These are phyloP conservation scores for Sporopachydermia lactativora DNA, from an alignment of 805 yeast species.

Conservation along the genomic window DNA sequence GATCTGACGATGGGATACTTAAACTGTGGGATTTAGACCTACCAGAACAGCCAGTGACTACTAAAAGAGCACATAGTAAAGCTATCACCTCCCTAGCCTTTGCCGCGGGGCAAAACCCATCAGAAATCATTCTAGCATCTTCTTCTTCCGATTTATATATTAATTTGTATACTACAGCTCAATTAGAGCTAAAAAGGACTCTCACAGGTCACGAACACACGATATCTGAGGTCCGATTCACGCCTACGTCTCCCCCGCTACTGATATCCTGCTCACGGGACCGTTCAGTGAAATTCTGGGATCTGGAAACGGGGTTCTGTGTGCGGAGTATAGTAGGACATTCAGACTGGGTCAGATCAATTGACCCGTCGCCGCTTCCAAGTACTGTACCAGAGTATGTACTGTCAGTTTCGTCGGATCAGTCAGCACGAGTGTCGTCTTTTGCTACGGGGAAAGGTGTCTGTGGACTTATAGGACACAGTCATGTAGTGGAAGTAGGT, in stretches of 20 bases:
- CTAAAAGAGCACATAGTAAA: constrained; percentile 66
- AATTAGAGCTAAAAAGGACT: constrained; percentile 42
- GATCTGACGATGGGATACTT: constrained; percentile 59
- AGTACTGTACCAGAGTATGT: constrained; percentile 34
- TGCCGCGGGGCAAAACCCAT: constrained; percentile 29
- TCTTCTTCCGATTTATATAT: constrained; percentile 38
- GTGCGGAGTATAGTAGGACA: constrained; percentile 59
- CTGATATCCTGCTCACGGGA: constrained; percentile 78
- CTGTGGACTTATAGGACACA: constrained; percentile 59
- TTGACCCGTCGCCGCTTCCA: constrained; percentile 29
- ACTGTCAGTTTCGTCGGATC: constrained; percentile 69
- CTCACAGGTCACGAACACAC: constrained; percentile 83
- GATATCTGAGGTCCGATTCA: constrained; percentile 48
- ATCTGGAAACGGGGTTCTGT: constrained; percentile 49
- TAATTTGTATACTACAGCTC: constrained; percentile 40
- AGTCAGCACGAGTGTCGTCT: constrained; percentile 54
- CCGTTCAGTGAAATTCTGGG: constrained; percentile 72
- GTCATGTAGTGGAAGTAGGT: constrained; percentile 68
- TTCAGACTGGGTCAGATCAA: constrained; percentile 73
- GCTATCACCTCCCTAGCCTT: constrained; percentile 44
- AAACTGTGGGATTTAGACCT: constrained; percentile 60
- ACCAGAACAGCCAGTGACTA: constrained; percentile 40
- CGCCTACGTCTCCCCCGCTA: constrained; percentile 31
- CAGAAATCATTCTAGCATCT: constrained; percentile 26
- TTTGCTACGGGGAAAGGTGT: constrained; percentile 52